Conservation (phyloP, 805 yeast genomes). For the Isabelozyma pseudorhagii region DNA sequence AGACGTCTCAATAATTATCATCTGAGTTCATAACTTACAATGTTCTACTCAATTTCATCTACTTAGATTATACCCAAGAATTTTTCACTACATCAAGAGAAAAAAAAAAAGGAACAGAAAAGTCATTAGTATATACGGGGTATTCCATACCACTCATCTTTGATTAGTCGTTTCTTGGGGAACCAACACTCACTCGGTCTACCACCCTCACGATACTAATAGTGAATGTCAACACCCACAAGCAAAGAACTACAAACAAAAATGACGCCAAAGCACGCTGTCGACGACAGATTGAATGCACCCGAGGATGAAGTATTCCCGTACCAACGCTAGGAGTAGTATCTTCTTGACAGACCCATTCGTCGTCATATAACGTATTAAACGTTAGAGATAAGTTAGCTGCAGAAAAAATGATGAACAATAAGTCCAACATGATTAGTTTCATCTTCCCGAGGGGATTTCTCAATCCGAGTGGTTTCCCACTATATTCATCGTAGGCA, state of each 20-base stretch:
- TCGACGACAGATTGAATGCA: constrained; percentile 63
- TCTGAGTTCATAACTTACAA: too few species aligned
- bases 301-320: constrained; percentile 26
- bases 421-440: constrained; percentile 74
- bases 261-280: constrained; percentile 80
- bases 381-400: constrained; percentile 86
- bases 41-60: too few species aligned
- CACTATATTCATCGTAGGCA: constrained; percentile 86
- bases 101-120: too few species aligned
- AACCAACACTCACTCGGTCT: constrained; percentile 45
- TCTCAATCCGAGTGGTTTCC: constrained; percentile 88
- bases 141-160: too few species aligned
- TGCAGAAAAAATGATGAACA: constrained; percentile 84
- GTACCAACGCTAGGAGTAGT: constrained; percentile 9
- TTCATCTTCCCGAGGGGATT: constrained; percentile 81
- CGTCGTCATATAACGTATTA: constrained; percentile 72
- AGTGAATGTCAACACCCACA: constrained; percentile 85
- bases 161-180: constrained; percentile 5
- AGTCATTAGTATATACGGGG: too few species aligned
- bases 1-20: too few species aligned
- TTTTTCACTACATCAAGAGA: too few species aligned
- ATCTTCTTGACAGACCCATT: constrained; percentile 66
- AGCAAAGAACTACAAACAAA: constrained; percentile 65
- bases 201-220: constrained; percentile 82
- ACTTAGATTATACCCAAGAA: too few species aligned